These are phyloP conservation scores for Cladosporium sp. DNA, from an alignment of 2,329 filamentous ascomycete species.

Conservation along the genomic window DNA sequence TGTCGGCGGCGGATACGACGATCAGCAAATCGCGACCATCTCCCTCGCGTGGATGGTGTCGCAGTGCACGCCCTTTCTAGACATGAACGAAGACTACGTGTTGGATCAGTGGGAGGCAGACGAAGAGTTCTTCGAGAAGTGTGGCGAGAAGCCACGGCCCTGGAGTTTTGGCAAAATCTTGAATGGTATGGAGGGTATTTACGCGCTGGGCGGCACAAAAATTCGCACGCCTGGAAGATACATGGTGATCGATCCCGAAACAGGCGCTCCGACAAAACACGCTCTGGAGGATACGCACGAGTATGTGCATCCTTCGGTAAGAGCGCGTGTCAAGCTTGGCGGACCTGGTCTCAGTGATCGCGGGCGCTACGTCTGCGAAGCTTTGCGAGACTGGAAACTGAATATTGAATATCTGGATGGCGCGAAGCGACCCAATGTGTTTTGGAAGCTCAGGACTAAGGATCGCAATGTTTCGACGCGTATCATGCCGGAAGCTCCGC, in stretches of 20 bases:
- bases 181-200: conserved; percentile 48
- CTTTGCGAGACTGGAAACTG: conserved; percentile 50
- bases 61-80: conserved; percentile 50
- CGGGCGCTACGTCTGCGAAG: conserved; percentile 46
- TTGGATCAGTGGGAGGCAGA: conserved; percentile 50
- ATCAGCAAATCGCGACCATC: conserved; percentile 53
- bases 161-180: conserved; percentile 53
- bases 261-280: conserved; percentile 43
- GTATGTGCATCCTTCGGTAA: conserved; percentile 53
- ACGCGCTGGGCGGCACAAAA: conserved; percentile 47
- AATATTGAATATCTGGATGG: conserved; percentile 43
- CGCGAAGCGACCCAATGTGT: conserved; percentile 41
- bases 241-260: conserved; percentile 46
- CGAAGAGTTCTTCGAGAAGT: conserved; percentile 46
- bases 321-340: conserved; percentile 45
- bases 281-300: conserved; percentile 52
- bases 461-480: conserved; percentile 40
- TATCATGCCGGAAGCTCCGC: conserved; percentile 46
- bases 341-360: conserved; percentile 50
- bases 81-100: conserved; percentile 50
- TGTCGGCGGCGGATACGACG: conserved; percentile 47
- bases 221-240: conserved; percentile 51
- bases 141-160: conserved; percentile 43
- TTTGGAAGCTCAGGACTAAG: conserved; percentile 43
- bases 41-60: conserved; percentile 60